These are phyloP conservation scores for Cicer yamashitae DNA, from an alignment of 306 rosid genomes.

Conservation along the genomic window DNA sequence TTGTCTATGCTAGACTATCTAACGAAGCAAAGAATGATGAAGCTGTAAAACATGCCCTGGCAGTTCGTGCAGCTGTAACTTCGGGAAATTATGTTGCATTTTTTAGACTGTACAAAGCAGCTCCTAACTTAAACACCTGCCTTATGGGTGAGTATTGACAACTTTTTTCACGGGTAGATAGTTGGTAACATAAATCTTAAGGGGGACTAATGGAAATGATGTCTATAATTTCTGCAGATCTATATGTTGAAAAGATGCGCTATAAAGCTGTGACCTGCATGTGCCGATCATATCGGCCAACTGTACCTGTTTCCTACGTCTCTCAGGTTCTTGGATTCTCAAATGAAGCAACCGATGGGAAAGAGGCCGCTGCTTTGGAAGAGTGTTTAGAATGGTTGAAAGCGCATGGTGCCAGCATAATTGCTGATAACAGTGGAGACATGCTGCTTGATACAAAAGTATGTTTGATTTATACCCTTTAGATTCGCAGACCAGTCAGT, in stretches of 20 bases:
- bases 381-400: conserved; percentile 97
- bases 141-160: conserved; percentile 77
- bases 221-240: conserved; percentile 61
- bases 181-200: conserved; percentile 15
- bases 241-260: conserved; percentile 92
- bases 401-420: conserved; percentile 78
- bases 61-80: conserved; percentile 93
- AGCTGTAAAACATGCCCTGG: conserved; percentile 93
- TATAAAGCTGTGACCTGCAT: conserved; percentile 90
- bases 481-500: background rate
- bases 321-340: conserved; percentile 88
- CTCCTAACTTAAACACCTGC: conserved; percentile 86
- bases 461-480: conserved; percentile 44
- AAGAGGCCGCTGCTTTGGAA: conserved; percentile 69
- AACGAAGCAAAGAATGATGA: conserved; percentile 71
- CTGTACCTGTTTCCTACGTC: conserved; percentile 75
- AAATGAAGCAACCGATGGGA: conserved; percentile 60
- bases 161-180: background rate
- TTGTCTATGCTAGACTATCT: conserved; percentile 67
- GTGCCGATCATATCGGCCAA: conserved; percentile 95
- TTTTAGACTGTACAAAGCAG: conserved; percentile 88
- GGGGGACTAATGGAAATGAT: background rate
- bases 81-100: conserved; percentile 83
- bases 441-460: conserved; percentile 83
- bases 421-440: conserved; percentile 71